Evolutionary conservation across 108 stramenopile species (phyloP).

Genomic region (Nitzschia putrida): DNA sequence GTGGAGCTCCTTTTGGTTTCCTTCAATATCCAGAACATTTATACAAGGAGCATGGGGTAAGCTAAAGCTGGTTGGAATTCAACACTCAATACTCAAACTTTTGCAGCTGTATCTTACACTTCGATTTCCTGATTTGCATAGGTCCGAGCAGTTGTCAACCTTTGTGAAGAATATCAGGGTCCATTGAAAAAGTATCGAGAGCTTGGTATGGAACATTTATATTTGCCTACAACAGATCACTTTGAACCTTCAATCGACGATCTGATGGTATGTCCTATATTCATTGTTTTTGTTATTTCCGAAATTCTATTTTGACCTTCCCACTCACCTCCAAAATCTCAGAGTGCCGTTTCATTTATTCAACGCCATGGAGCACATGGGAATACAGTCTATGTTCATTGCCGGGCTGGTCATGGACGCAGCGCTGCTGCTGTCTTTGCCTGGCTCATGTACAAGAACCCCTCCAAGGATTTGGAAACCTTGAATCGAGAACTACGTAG

Average conservation of each 20-base stretch:
- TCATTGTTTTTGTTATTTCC: neutral
- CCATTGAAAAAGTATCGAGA: constrained; percentile 59
- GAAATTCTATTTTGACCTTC: neutral
- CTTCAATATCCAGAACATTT: constrained; percentile 60
- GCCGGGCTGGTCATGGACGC: constrained; percentile 85
- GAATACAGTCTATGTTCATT: constrained; percentile 79
- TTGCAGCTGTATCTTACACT: no score
- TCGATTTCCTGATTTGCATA: neutral
- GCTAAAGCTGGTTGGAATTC: neutral
- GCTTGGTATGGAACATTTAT: constrained; percentile 73
- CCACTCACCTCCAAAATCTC: neutral
- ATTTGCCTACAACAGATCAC: constrained; percentile 82
- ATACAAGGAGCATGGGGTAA: constrained; percentile 55
- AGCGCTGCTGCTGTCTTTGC: constrained; percentile 81
- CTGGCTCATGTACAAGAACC: constrained; percentile 59
- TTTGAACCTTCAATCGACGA: constrained; percentile 80
- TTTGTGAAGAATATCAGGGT: constrained; percentile 84
- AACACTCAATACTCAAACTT: neutral
- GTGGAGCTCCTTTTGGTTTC: constrained; percentile 81
- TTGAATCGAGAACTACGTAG: constrained; percentile 66
- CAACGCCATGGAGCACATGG: constrained; percentile 59
- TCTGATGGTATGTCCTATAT: constrained; percentile 37
- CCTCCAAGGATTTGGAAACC: constrained; percentile 52
- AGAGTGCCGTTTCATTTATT: constrained; percentile 73
- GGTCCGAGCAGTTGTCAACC: constrained; percentile 72